Evolutionary conservation across 495 filamentous ascomycete species (phyloP).

Genomic region (Penicillium argentinense): DNA sequence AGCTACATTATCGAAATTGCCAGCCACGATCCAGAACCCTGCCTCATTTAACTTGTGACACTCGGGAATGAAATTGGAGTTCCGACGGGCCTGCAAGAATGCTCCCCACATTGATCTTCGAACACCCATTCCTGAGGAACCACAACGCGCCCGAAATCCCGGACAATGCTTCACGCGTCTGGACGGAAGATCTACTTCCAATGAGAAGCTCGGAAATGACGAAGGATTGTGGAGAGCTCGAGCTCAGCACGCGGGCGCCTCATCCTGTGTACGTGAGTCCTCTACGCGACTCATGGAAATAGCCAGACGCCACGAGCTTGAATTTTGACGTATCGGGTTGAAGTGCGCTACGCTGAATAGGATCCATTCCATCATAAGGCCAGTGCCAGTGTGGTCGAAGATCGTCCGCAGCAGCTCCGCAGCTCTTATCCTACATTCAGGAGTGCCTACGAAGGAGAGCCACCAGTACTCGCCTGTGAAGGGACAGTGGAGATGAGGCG

Average conservation of each 20-base stretch:
- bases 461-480: slow-evolving; percentile 48
- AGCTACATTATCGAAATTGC: not conserved
- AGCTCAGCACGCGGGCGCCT: not conserved
- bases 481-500: slow-evolving; percentile 60
- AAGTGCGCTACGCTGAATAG: no score
- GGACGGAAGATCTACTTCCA: slow-evolving; percentile 61
- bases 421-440: slow-evolving; percentile 45
- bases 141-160: slow-evolving; percentile 41
- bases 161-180: slow-evolving; percentile 41
- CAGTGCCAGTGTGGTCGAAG: no score
- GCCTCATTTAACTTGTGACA: not conserved
- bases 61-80: slow-evolving; percentile 13
- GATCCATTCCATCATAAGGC: no score
- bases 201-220: slow-evolving; percentile 55
- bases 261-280: slow-evolving; percentile 52
- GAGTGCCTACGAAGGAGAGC: slow-evolving; percentile 49
- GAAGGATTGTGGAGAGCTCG: slow-evolving; percentile 43
- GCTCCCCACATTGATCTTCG: slow-evolving; percentile 30
- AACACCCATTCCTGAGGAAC: slow-evolving; percentile 46
- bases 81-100: slow-evolving; percentile 29
- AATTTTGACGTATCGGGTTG: no score
- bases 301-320: no score
- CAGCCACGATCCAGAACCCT: not conserved
- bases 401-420: no score
- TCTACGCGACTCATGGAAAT: slow-evolving; percentile 45